Evolutionary conservation across 805 yeast genomes (phyloP).

Genomic region (Huiozyma sinensis): DNA sequence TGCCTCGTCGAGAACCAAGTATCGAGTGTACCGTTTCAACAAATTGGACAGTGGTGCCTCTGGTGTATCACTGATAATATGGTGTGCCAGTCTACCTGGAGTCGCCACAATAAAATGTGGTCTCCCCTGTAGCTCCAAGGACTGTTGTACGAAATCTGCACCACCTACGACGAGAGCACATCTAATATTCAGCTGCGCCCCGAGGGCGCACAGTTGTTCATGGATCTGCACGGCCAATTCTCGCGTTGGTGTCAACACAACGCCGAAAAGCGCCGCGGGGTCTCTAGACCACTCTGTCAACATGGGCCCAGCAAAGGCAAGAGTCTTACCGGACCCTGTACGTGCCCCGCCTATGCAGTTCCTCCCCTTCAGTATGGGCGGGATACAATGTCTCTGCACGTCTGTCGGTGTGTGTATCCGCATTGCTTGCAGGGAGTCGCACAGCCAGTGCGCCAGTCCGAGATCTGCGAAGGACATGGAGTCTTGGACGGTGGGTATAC

Average conservation of each 20-base stretch:
- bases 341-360: slow-evolving; percentile 98
- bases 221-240: slow-evolving; percentile 95
- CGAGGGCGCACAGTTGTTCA: slow-evolving; percentile 89
- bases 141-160: slow-evolving; percentile 83
- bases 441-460: slow-evolving; percentile 81
- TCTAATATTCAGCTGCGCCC: slow-evolving; percentile 76
- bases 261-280: slow-evolving; percentile 85
- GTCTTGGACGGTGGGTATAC: too few species aligned
- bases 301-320: slow-evolving; percentile 98
- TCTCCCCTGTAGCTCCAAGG: slow-evolving; percentile 63
- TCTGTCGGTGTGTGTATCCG: slow-evolving; percentile 73
- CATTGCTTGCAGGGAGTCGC: slow-evolving; percentile 72
- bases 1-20: slow-evolving; percentile 88
- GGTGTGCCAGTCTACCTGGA: slow-evolving; percentile 93
- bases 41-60: slow-evolving; percentile 47
- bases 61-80: slow-evolving; percentile 76
- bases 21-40: slow-evolving; percentile 71
- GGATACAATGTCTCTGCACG: slow-evolving; percentile 84
- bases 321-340: slow-evolving; percentile 96
- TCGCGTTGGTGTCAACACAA: slow-evolving; percentile 83
- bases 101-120: slow-evolving; percentile 97
- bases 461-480: slow-evolving; percentile 37
- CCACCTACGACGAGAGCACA: slow-evolving; percentile 90
- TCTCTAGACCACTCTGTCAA: slow-evolving; percentile 89
- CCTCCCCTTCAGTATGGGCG: slow-evolving; percentile 61